Base-by-base conservation (phyloP, 345 rosid genomes). In the Linum trigynum region DNA sequence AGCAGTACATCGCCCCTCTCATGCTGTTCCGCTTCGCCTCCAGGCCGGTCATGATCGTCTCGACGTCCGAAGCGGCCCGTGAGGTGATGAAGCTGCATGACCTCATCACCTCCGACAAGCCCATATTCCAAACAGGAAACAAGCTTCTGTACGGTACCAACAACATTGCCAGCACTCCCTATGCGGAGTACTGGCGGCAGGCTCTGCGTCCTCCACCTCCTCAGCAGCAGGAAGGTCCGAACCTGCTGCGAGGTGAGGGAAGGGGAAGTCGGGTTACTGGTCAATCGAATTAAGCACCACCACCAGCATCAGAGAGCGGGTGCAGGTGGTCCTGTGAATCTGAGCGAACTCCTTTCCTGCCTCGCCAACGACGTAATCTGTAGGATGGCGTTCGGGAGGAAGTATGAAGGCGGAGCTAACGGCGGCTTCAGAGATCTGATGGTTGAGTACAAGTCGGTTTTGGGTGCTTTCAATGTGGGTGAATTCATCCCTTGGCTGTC, bases 401-500 rank as follows among this genome's bases (percentile, higher is more conserved):
- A 23, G 32, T 23, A 23, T 23, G 32, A 23, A 0, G 32, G 32
- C 32, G 67, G 63, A 42, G 36, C 17, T 43, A 48, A 53, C 6
- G 32, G 32, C 32, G 32, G 32, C 32, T 23, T 23, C 32, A 23
- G 32, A 23, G 32, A 23, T 23, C 32, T 23, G 32, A 23, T 23
- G 32, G 32, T 23, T 23, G 32, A 23, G 32, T 23, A 0, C 0
- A 23, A 12, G 61, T 7, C 3, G 42, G 15, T 62, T 38, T 63
- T 62, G 55, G 66, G 66, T 53, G 55, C 2, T 62, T 35, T 53
- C 35, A 57, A 12, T 14, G 12, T 69, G 1, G 72, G 62, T 14
- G 67, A 62, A 12, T 39, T 39, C 39, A 40, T 69, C 17, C 66
- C 72, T 53, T 69, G 66, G 62, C 67, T 69, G 53, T 3, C 50